Base-by-base conservation (phyloP, 1,139 yeast genomes). In the Saccharomycopsis hybrid region DNA sequence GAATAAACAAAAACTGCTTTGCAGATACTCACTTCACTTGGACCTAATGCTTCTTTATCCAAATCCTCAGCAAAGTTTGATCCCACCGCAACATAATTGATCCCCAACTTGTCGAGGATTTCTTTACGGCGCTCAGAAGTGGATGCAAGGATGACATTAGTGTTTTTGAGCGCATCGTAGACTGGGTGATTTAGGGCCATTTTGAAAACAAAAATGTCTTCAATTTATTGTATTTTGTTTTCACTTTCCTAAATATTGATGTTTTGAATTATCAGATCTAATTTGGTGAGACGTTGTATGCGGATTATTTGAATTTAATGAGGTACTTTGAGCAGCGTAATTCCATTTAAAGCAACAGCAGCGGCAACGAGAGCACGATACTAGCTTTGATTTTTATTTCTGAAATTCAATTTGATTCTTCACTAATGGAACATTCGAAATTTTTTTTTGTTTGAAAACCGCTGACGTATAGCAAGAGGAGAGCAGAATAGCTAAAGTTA, bases 101-200 rank as follows among this genome's bases (percentile, higher is more conserved):
- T 66, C 0, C 89, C 89, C 58, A 90, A 67, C 59, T 85, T 82
- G 13, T 66, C 59, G 37, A 92, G 62, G 27, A 92, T 83, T 54
- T 85, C 86, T 49, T 69, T 67, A 51, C 98, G 69, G 54, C 97
- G 73, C 1, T 95, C 94, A 0, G 97, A 89, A 1, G 85, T 75
- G 1, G 96, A 87, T 1, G 96, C 97, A 11, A 92, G 70, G 61
- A 47, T 33, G 25, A 50, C 32, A 5, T 37, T 28, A 18, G 35
- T 30, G 13, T 18, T n/a, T 7, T 28, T 27, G 5, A 28, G 25
- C 13, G 28, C 28, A 27, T 41, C 24, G 30, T 37, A 44, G 11
- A 30, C 28, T 8, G 47, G 37, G 38, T 30, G 48, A 5, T 25
- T 5, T 4, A 30, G 11, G 8, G 9, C 30, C 41, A 36, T 37